phyloP scores from a whole-genome alignment of 2,329 filamentous ascomycete genomes.

The Apiospora phragmitis region DNA sequence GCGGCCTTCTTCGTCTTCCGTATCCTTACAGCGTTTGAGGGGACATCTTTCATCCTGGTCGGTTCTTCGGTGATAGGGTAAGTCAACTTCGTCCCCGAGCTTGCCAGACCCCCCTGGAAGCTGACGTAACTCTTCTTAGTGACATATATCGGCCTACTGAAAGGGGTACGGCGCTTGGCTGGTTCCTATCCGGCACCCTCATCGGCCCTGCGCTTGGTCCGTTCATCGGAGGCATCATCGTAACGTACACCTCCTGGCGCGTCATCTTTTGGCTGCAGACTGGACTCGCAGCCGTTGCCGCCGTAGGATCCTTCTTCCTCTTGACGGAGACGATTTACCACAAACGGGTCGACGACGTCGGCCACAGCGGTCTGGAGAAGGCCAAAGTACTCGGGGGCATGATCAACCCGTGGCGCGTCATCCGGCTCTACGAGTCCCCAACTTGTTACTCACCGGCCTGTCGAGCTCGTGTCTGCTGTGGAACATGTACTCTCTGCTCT shows the following conservation, averaged over 20 bases:
- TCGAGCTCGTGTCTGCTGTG: constrained; percentile 66
- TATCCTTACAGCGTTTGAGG: constrained; percentile 72
- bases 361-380: constrained; percentile 50
- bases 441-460: constrained; percentile 60
- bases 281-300: constrained; percentile 61
- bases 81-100: constrained; percentile 33
- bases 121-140: constrained; percentile 27
- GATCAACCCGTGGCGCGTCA: constrained; percentile 65
- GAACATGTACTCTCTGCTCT: constrained; percentile 67
- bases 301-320: constrained; percentile 62
- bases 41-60: constrained; percentile 72
- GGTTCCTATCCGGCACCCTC: constrained; percentile 71
- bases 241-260: constrained; percentile 72
- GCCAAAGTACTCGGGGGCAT: constrained; percentile 57
- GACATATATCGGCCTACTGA: constrained; percentile 67
- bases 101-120: background rate
- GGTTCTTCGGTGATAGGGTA: constrained; percentile 68
- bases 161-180: constrained; percentile 71
- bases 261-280: constrained; percentile 78
- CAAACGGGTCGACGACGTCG: constrained; percentile 60
- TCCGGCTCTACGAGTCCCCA: constrained; percentile 66
- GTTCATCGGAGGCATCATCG: constrained; percentile 74
- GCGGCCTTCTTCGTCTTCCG: constrained; percentile 73
- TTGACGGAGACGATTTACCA: constrained; percentile 73
- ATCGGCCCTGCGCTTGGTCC: constrained; percentile 71